Conservation (phyloP, 129 eudicot species). For the Artemisia tridentata region DNA sequence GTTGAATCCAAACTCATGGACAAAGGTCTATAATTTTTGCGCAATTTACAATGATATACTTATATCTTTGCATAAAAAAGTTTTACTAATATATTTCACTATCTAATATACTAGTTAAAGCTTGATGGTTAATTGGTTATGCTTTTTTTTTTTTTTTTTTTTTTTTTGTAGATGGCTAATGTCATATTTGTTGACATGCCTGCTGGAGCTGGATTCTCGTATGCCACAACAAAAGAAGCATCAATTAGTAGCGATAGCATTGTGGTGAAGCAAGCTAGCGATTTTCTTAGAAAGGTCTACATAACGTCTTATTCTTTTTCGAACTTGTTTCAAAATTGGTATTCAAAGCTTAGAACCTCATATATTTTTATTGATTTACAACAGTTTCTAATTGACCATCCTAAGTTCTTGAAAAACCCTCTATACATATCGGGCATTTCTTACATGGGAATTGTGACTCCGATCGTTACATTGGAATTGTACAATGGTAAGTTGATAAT, state of each 20-base stretch:
- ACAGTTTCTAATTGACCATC: slow-evolving; percentile 39
- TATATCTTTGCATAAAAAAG: neutral
- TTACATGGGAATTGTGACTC: slow-evolving; percentile 34
- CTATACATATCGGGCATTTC: slow-evolving; percentile 32
- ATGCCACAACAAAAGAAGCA: slow-evolving; percentile 32
- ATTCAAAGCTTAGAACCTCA: neutral
- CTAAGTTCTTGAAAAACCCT: slow-evolving; percentile 33
- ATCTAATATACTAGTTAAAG: neutral
- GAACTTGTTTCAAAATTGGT: neutral
- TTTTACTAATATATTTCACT: no score
- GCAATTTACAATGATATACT: neutral
- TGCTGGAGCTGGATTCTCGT: slow-evolving; percentile 40
- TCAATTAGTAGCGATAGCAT: slow-evolving; percentile 29
- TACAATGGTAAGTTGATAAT: slow-evolving; percentile 23
- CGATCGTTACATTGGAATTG: slow-evolving; percentile 30
- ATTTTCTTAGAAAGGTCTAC: slow-evolving; percentile 34
- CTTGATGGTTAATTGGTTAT: no score
- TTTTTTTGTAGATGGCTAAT: slow-evolving; percentile 31
- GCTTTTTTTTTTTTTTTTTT: no score
- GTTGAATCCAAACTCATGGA: slow-evolving; percentile 45
- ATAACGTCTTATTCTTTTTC: neutral
- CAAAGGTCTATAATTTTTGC: slow-evolving; percentile 33
- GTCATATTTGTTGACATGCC: slow-evolving; percentile 37
- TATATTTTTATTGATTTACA: neutral
- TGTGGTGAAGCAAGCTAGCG: slow-evolving; percentile 13